Evolutionary conservation across 2,329 filamentous ascomycete genomes (phyloP).

Genomic region (Bimuria novae-zelandiae): DNA sequence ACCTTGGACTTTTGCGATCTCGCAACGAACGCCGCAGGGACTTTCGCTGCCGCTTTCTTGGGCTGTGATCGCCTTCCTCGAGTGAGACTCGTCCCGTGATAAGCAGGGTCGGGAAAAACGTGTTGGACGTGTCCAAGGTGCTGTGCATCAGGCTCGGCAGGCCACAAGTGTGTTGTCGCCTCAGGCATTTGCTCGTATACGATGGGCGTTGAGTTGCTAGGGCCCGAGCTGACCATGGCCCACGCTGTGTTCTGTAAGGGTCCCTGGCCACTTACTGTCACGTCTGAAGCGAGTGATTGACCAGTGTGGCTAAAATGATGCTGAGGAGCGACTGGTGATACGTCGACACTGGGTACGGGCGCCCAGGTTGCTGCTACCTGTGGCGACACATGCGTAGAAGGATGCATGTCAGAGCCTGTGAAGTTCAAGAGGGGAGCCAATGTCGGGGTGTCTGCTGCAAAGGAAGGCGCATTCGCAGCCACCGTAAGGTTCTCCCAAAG

Average conservation of each 20-base stretch:
- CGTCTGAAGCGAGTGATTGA: slow-evolving; percentile 17
- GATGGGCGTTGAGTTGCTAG: background rate
- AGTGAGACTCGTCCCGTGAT: slow-evolving; percentile 5
- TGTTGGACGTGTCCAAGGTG: slow-evolving; percentile 21
- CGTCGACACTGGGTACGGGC: slow-evolving; percentile 10
- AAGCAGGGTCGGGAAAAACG: slow-evolving; percentile 13
- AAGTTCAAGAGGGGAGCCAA: slow-evolving; percentile 28
- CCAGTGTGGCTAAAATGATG: slow-evolving; percentile 22
- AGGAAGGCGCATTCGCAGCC: slow-evolving; percentile 28
- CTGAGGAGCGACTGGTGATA: slow-evolving; percentile 17
- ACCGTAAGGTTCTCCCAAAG: slow-evolving; percentile 25
- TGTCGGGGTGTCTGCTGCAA: slow-evolving; percentile 23
- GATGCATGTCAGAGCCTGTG: slow-evolving; percentile 19
- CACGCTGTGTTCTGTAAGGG: slow-evolving; percentile 7
- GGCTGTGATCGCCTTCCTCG: slow-evolving; percentile 12
- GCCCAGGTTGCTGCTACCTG: slow-evolving; percentile 25
- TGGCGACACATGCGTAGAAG: slow-evolving; percentile 20
- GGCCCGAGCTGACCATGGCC: slow-evolving; percentile 1
- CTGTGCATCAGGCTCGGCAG: slow-evolving; percentile 14
- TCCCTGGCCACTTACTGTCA: slow-evolving; percentile 14
- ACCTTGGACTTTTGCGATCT: slow-evolving; percentile 41
- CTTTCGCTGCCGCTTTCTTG: slow-evolving; percentile 35
- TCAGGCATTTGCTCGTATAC: slow-evolving; percentile 18
- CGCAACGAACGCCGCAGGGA: slow-evolving; percentile 41
- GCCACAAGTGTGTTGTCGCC: slow-evolving; percentile 25